Conservation (phyloP, 73 alveolate species). For the Tetrahymena borealis region DNA sequence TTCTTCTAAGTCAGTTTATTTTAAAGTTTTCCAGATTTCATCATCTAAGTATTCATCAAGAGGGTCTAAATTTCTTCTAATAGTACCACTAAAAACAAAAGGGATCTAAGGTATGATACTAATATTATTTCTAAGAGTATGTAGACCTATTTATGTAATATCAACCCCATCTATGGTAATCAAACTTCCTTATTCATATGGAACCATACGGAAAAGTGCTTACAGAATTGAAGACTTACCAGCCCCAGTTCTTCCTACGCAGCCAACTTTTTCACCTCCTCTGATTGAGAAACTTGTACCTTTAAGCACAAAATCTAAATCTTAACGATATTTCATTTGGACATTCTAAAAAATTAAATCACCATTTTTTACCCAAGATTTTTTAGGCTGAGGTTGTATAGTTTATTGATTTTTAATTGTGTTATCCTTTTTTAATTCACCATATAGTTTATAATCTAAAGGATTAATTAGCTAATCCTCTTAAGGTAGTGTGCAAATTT, state of each 20-base stretch:
- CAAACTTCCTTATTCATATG: not conserved
- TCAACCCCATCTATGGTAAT: not conserved
- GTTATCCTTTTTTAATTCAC: not conserved
- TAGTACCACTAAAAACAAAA: slow-evolving; percentile 51
- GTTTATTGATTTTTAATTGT: not conserved
- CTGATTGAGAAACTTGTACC: slow-evolving; percentile 53
- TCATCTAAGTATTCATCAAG: slow-evolving; percentile 53
- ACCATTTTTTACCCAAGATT: slow-evolving; percentile 31
- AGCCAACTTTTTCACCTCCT: slow-evolving; percentile 65
- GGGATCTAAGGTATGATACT: slow-evolving; percentile 75
- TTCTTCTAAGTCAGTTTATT: slow-evolving; percentile 40
- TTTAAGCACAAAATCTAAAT: slow-evolving; percentile 61
- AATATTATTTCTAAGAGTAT: slow-evolving; percentile 58
- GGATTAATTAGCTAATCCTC: not conserved
- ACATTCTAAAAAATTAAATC: slow-evolving; percentile 59
- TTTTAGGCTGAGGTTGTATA: not conserved
- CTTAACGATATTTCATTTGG: slow-evolving; percentile 69
- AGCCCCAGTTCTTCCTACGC: slow-evolving; percentile 82
- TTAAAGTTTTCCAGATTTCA: slow-evolving; percentile 43
- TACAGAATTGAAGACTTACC: slow-evolving; percentile 70
- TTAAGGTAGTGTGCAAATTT: not conserved
- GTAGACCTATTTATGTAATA: slow-evolving; percentile 33
- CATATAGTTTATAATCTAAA: not conserved
- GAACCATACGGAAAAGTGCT: slow-evolving; percentile 34
- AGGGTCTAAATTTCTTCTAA: slow-evolving; percentile 83